Evolutionary conservation across 1,284 basidiomycete genomes (phyloP).

Genomic region (Sphagnurus paluster): DNA sequence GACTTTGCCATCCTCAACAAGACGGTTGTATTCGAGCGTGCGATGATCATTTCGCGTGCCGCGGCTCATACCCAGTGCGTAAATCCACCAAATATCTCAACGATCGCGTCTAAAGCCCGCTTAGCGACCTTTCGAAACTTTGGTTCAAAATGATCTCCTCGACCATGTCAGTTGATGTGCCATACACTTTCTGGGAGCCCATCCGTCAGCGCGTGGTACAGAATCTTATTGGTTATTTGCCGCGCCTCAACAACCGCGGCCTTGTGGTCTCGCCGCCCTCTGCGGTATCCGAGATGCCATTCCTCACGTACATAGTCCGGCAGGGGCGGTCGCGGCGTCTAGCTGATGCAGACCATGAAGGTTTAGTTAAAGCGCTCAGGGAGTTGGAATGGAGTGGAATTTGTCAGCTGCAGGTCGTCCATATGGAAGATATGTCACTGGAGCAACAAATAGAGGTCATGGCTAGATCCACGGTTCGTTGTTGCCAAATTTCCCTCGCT

Average conservation of each 20-base stretch:
- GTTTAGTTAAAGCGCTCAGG: slow-evolving; percentile 30
- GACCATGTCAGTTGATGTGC: slow-evolving; percentile 31
- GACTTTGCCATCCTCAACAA: slow-evolving; percentile 30
- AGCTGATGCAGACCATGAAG: slow-evolving; percentile 29
- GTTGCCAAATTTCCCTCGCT: neutral
- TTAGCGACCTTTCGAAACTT: slow-evolving; percentile 29
- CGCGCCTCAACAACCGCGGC: slow-evolving; percentile 15
- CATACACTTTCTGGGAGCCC: slow-evolving; percentile 37
- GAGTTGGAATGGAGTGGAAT: slow-evolving; percentile 33
- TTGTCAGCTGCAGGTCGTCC: slow-evolving; percentile 33
- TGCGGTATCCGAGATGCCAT: slow-evolving; percentile 23
- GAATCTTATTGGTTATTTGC: slow-evolving; percentile 17
- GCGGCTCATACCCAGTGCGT: slow-evolving; percentile 36
- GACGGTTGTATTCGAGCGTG: slow-evolving; percentile 38
- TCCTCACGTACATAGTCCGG: slow-evolving; percentile 42
- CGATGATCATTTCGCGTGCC: slow-evolving; percentile 33
- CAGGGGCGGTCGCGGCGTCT: slow-evolving; percentile 35
- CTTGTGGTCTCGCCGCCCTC: slow-evolving; percentile 10
- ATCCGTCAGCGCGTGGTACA: slow-evolving; percentile 23
- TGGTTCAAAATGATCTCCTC: slow-evolving; percentile 45
- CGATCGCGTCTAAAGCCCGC: slow-evolving; percentile 12
- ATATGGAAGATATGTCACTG: slow-evolving; percentile 34
- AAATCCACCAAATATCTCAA: slow-evolving; percentile 7
- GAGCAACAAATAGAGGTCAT: slow-evolving; percentile 36
- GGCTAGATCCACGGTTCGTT: slow-evolving; percentile 36